Evolutionary conservation across 2,329 filamentous ascomycete genomes (phyloP).

Genomic region (Microdochium paspali): DNA sequence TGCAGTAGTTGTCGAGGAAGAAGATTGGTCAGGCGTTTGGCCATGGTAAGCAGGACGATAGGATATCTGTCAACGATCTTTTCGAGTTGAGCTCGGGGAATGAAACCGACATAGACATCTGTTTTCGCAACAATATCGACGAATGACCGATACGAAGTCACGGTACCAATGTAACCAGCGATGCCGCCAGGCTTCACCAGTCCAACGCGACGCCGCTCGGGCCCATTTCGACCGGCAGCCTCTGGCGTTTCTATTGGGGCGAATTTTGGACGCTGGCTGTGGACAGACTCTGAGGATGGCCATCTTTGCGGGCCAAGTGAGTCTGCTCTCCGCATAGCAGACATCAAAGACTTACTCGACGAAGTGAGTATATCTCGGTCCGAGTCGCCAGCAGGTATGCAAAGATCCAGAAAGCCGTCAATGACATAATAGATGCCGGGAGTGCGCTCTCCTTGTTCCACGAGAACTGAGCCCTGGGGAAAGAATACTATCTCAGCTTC

Average conservation of each 20-base stretch:
- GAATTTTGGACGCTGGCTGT: neutral
- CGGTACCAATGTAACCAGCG: slow-evolving; percentile 87
- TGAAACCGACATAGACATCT: slow-evolving; percentile 93
- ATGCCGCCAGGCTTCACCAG: slow-evolving; percentile 91
- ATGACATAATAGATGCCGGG: slow-evolving; percentile 96
- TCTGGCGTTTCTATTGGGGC: neutral
- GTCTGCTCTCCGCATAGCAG: slow-evolving; percentile 24
- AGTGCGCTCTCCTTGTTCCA: slow-evolving; percentile 95
- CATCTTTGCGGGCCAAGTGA: slow-evolving; percentile 10
- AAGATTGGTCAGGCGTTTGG: slow-evolving; percentile 83
- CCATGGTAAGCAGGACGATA: slow-evolving; percentile 88
- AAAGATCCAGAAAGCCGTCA: slow-evolving; percentile 92
- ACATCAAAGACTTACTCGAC: slow-evolving; percentile 21
- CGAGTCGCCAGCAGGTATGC: slow-evolving; percentile 62
- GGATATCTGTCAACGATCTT: slow-evolving; percentile 89
- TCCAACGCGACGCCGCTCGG: slow-evolving; percentile 61
- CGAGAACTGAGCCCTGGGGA: slow-evolving; percentile 83
- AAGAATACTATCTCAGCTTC: slow-evolving; percentile 98
- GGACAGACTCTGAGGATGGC: slow-evolving; percentile 4
- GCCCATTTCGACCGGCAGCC: slow-evolving; percentile 9
- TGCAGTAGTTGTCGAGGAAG: slow-evolving; percentile 85
- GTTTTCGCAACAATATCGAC: slow-evolving; percentile 97
- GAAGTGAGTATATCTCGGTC: slow-evolving; percentile 30
- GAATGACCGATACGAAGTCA: slow-evolving; percentile 92
- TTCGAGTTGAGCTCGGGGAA: slow-evolving; percentile 78